These are phyloP conservation scores for Lactifluus subvellereus DNA, from an alignment of 768 basidiomycete genomes.

Conservation along the genomic window DNA sequence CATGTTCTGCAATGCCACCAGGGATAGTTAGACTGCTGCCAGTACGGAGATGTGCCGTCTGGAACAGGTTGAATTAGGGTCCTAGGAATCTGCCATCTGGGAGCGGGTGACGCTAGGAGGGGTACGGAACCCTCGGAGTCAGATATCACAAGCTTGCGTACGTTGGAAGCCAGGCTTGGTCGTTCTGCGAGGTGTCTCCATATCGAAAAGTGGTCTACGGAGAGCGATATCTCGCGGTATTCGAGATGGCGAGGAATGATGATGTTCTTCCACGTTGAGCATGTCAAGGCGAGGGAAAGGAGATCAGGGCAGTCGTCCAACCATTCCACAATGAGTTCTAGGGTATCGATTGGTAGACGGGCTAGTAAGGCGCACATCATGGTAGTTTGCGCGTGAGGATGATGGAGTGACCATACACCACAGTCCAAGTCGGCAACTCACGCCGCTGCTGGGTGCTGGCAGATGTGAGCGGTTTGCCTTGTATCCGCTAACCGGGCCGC, in stretches of 20 bases:
- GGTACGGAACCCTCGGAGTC: constrained; percentile 7
- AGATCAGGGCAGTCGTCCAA: constrained; percentile 14
- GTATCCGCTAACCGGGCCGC: too few relatives aligned
- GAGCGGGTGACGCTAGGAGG: background rate
- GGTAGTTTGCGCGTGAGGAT: background rate
- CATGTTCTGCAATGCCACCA: constrained; percentile 16
- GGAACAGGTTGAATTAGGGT: background rate
- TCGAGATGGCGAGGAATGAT: constrained; percentile 21
- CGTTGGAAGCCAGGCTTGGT: constrained; percentile 18
- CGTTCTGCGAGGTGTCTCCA: constrained; percentile 21
- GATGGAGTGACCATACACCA: background rate
- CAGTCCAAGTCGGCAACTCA: background rate
- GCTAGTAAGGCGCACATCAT: constrained; percentile 4
- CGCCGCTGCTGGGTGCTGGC: too few relatives aligned
- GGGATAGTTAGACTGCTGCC: background rate
- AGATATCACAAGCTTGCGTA: constrained; percentile 14
- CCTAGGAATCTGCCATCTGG: constrained; percentile 10
- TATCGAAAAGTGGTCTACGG: constrained; percentile 7
- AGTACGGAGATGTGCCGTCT: background rate
- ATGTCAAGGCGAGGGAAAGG: constrained; percentile 15
- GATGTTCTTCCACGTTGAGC: constrained; percentile 15
- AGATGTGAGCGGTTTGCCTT: too few relatives aligned
- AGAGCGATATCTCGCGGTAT: constrained; percentile 16
- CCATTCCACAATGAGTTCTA: constrained; percentile 9
- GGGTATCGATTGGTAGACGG: constrained; percentile 13